Evolutionary conservation across 1,139 yeast genomes (phyloP).

Genomic region (Debaryomycetaceae sp.): DNA sequence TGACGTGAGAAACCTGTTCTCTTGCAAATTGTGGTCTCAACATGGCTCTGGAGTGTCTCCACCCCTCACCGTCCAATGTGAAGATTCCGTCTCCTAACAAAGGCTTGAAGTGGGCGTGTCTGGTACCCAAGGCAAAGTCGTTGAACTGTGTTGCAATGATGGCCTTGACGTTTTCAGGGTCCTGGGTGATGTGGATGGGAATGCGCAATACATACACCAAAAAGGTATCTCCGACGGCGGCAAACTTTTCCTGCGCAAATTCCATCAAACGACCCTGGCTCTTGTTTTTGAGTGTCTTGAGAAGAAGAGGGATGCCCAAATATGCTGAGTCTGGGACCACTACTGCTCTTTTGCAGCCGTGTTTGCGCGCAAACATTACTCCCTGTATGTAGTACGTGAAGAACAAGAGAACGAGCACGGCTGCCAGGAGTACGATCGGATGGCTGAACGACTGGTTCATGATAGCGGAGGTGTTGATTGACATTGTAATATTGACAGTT

Average conservation of each 20-base stretch:
- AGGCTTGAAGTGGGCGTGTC: conserved; percentile 40
- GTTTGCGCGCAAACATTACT: conserved; percentile 9
- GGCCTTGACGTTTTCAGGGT: conserved; percentile 36
- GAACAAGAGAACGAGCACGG: background rate
- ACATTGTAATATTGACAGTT: too few relatives aligned
- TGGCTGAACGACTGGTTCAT: too few relatives aligned
- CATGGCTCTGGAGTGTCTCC: conserved; percentile 56
- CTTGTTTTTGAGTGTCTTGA: conserved; percentile 16
- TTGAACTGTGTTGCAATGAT: conserved; percentile 43
- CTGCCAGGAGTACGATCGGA: background rate
- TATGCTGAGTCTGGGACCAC: conserved; percentile 9
- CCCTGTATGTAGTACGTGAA: background rate
- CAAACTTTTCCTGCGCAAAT: conserved; percentile 14
- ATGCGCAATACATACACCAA: conserved; percentile 38
- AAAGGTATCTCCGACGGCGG: conserved; percentile 10
- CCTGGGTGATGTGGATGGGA: conserved; percentile 18
- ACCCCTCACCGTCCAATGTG: conserved; percentile 53
- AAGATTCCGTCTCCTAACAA: conserved; percentile 57
- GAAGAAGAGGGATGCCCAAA: conserved; percentile 16
- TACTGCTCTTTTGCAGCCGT: conserved; percentile 19
- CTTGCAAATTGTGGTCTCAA: conserved; percentile 55
- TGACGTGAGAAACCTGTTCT: conserved; percentile 47
- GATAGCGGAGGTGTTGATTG: too few relatives aligned
- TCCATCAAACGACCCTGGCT: conserved; percentile 25
- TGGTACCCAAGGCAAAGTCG: conserved; percentile 49